Evolutionary conservation across 208 protist genomes (phyloP), one percentile per base, ranked within the genome.

Genomic region (Herpetomonas tarakana): DNA sequence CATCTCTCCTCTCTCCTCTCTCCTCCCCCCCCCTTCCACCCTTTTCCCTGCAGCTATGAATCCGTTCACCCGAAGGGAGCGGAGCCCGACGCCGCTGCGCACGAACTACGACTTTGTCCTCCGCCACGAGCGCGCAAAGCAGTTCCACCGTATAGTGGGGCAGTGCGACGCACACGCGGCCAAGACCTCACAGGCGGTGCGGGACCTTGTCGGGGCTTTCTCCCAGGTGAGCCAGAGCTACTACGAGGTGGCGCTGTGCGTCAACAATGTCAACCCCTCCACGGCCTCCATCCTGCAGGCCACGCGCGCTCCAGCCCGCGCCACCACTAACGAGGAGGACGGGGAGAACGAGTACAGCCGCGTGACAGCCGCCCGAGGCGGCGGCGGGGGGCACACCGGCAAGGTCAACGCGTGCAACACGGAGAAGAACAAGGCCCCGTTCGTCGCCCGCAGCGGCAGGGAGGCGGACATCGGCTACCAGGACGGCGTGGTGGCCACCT

Each of bases 71-170:
- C 46, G 44, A 52, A 66, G 46, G 0, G 51, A 29, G 55, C 30
- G 53, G 50, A 83, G 77, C 45, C 61, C 65, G 1, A 76, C 77
- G 9, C 73, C 77, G 1, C 50, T 58, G 9, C 75, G 70, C 56
- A 64, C 52, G 54, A 68, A 78, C 51, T 71, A 66, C 31, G 78
- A 89, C 41, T 83, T 89, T 44, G 54, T 73, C 18, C 67, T 78
- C 9, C 68, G 69, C 47, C 54, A 81, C 51, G 68, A 85, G 24
- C 76, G 74, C 12, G 74, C 70, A 50, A 70, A 71, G 71, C 49
- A 71, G 1, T 64, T 83, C 41, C 39, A 28, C 19, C 68, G 61
- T n/a, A 51, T 74, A 4, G 35, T 89, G 21, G 70, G 74, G 24
- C 52, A 74, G 24, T 73, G 83, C 28, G 73, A 81, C 30, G 25